These are phyloP conservation scores for Geosmithia putterillii DNA, from an alignment of 2,329 filamentous ascomycete species.

Conservation along the genomic window DNA sequence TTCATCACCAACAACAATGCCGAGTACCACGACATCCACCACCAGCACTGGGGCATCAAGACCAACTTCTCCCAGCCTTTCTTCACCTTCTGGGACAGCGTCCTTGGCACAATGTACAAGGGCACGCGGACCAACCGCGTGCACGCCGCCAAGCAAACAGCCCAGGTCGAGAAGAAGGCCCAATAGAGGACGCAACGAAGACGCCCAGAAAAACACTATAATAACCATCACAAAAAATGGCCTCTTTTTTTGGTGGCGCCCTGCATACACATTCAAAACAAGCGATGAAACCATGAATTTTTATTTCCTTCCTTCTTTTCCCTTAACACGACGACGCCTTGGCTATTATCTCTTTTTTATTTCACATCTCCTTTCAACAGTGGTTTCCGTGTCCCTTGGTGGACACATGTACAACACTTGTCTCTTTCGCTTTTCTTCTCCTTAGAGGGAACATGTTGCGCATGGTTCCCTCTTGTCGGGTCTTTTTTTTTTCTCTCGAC, in stretches of 20 bases:
- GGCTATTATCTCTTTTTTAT: neutral
- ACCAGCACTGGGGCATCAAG: slow-evolving; percentile 99
- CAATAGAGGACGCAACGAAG: neutral
- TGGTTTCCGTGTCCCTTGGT: neutral
- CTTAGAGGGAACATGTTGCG: neutral
- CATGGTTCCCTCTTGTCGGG: neutral
- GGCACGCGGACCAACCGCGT: slow-evolving; percentile 39
- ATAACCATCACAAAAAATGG: neutral
- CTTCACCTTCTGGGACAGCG: slow-evolving; percentile 88
- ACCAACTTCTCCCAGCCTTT: slow-evolving; percentile 84
- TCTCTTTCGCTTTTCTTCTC: neutral
- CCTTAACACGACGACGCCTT: neutral
- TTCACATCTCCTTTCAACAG: neutral
- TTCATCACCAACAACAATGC: slow-evolving; percentile 90
- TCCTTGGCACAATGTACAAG: slow-evolving; percentile 73
- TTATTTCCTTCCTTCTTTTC: neutral
- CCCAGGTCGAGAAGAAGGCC: neutral
- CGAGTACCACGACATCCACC: slow-evolving; percentile 93
- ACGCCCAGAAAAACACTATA: neutral
- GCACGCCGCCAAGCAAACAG: slow-evolving; percentile 21
- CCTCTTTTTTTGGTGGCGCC: neutral
- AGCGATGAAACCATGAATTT: slow-evolving; percentile 1
- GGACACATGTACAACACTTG: neutral
- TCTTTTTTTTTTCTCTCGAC: neutral
- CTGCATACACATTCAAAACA: neutral